Conservation (phyloP, 306 rosid species). For the Prunus kanzakura region DNA sequence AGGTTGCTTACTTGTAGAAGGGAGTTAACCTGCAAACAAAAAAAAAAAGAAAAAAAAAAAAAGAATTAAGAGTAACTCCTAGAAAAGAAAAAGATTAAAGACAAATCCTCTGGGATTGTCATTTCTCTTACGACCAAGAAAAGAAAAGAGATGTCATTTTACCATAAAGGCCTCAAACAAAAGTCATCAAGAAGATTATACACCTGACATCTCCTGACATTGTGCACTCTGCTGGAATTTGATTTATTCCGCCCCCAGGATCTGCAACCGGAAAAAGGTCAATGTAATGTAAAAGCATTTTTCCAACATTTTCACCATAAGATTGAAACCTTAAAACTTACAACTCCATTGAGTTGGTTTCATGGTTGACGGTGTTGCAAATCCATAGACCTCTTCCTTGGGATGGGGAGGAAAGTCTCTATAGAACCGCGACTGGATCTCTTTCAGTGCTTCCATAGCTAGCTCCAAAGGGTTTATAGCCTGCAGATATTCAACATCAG, state of each 20-base stretch:
- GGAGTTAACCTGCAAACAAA: conserved; percentile 82
- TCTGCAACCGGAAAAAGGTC: conserved; percentile 38
- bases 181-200: conserved; percentile 22
- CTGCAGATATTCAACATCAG: conserved; percentile 41
- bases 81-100: neutral
- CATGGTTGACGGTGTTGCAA: conserved; percentile 94
- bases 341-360: conserved; percentile 98
- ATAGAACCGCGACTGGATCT: conserved; percentile 70
- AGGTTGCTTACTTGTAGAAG: conserved; percentile 76
- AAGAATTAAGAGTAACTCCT: neutral
- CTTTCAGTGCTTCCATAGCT: conserved; percentile 90
- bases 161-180: neutral
- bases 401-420: conserved; percentile 94
- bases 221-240: conserved; percentile 89
- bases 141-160: neutral
- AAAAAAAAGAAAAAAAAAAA: conserved; percentile 17
- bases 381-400: conserved; percentile 71
- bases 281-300: conserved; percentile 6
- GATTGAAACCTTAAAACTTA: conserved; percentile 38
- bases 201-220: conserved; percentile 97
- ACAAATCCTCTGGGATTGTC: conserved; percentile 6
- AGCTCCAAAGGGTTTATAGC: conserved; percentile 87
- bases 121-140: neutral
- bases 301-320: neutral
- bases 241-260: conserved; percentile 97